Conservation (phyloP, 768 basidiomycete genomes). For the Termitomyces sp. region DNA sequence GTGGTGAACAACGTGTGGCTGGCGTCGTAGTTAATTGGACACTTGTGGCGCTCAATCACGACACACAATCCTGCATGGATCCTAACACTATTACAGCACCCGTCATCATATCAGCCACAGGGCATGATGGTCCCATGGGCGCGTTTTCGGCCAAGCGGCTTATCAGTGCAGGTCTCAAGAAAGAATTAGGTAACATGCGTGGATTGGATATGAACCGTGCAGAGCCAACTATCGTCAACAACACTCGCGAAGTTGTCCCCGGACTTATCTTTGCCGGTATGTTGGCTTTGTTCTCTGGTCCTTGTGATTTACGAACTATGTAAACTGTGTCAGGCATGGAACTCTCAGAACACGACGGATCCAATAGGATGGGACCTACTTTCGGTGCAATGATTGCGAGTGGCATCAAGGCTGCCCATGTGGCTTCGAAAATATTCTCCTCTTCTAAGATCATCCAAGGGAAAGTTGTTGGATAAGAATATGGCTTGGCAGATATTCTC, state of each 20-base stretch:
- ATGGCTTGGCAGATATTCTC: slow-evolving; percentile 54
- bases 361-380: slow-evolving; percentile 73
- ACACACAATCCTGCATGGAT: slow-evolving; percentile 75
- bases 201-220: slow-evolving; percentile 78
- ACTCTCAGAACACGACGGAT: slow-evolving; percentile 74
- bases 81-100: slow-evolving; percentile 81
- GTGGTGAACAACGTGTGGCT: slow-evolving; percentile 42
- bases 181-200: slow-evolving; percentile 74
- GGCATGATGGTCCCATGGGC: slow-evolving; percentile 77
- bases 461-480: slow-evolving; percentile 41
- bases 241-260: slow-evolving; percentile 69
- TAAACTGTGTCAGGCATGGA: slow-evolving; percentile 58
- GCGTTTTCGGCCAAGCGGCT: slow-evolving; percentile 78
- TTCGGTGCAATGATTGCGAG: slow-evolving; percentile 79
- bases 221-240: slow-evolving; percentile 77
- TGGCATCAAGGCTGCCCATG: slow-evolving; percentile 66
- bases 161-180: slow-evolving; percentile 67
- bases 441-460: slow-evolving; percentile 45
- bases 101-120: slow-evolving; percentile 64
- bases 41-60: slow-evolving; percentile 53
- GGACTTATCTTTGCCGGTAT: slow-evolving; percentile 70
- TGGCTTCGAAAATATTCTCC: slow-evolving; percentile 51
- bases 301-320: slow-evolving; percentile 1
- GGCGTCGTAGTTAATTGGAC: slow-evolving; percentile 51
- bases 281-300: slow-evolving; percentile 15